A percentile compares a stretch with the other conserved stretches of the same genome.
phyloP scores from a whole-genome alignment of 75 land plant genomes.

The Azolla pinnata region DNA sequence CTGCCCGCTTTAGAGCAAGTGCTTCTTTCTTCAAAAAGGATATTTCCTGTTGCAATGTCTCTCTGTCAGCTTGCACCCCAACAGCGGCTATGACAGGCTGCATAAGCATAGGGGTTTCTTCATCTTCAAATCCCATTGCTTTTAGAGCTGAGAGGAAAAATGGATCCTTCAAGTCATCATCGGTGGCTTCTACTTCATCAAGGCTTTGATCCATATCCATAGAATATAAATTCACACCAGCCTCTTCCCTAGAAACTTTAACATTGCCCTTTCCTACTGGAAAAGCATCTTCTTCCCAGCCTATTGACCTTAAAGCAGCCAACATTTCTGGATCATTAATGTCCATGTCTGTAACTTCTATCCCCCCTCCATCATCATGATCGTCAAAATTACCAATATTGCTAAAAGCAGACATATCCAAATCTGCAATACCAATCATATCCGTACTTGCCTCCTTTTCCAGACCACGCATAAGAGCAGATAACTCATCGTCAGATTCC shows the following conservation, averaged over 20 bases:
- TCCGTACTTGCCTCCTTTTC: constrained; percentile 38
- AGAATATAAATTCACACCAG: not conserved
- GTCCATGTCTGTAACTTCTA: constrained; percentile 79
- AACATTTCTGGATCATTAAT: constrained; percentile 76
- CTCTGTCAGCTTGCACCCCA: constrained; percentile 7
- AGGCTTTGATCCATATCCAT: not conserved
- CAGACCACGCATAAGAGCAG: constrained; percentile 48
- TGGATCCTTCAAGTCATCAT: constrained; percentile 83
- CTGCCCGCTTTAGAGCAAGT: constrained; percentile 51
- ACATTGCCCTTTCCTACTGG: not conserved
- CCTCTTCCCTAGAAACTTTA: not conserved
- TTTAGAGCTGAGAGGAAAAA: constrained; percentile 46
- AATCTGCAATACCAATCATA: constrained; percentile 2
- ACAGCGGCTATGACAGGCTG: not conserved
- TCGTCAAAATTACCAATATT: constrained; percentile 32
- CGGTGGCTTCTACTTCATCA: constrained; percentile 22
- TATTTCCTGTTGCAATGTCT: constrained; percentile 28
- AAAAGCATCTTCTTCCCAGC: constrained; percentile 66
- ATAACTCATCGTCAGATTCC: constrained; percentile 82
- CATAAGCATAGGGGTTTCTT: constrained; percentile 10
- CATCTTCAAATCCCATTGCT: constrained; percentile 85
- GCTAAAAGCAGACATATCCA: constrained; percentile 18
- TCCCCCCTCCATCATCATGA: constrained; percentile 25
- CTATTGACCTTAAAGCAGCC: constrained; percentile 67
- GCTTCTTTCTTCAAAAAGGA: constrained; percentile 49